A percentile compares a stretch with the other conserved stretches of the same genome.
These are phyloP conservation scores for Yamadazyma takamatsuzukensis DNA, from an alignment of 805 yeast species.

Conservation along the genomic window DNA sequence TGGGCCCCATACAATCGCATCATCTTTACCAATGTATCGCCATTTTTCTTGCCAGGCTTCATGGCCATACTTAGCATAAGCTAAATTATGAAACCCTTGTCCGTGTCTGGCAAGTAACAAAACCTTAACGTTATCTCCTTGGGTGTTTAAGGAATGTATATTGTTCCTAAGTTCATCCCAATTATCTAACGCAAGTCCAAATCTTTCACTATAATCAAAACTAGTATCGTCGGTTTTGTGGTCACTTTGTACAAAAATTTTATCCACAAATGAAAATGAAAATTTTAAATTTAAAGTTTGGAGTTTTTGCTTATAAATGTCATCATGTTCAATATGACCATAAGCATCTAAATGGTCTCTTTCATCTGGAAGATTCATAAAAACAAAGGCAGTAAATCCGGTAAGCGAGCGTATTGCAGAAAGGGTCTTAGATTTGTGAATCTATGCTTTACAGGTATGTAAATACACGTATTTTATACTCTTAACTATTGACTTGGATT, in stretches of 20 bases:
- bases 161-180: constrained; percentile 38
- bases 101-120: constrained; percentile 64
- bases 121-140: constrained; percentile 38
- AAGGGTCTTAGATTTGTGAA: no score
- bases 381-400: no score
- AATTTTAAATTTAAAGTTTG: no score
- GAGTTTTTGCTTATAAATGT: constrained; percentile 9
- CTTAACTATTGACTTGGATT: no score
- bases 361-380: constrained; percentile 26
- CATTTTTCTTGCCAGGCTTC: constrained; percentile 55
- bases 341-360: constrained; percentile 32
- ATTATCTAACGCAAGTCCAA: constrained; percentile 37
- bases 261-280: constrained; percentile 44
- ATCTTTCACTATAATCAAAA: constrained; percentile 42
- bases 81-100: constrained; percentile 63
- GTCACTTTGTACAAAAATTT: constrained; percentile 48
- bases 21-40: constrained; percentile 52
- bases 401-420: no score
- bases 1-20: constrained; percentile 54
- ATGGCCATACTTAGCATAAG: constrained; percentile 50
- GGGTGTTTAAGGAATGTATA: constrained; percentile 30
- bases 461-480: no score
- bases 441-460: no score
- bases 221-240: constrained; percentile 40
- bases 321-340: constrained; percentile 18